Evolutionary conservation across 805 yeast species (phyloP).

Genomic region (Lipomyces orientalis): DNA sequence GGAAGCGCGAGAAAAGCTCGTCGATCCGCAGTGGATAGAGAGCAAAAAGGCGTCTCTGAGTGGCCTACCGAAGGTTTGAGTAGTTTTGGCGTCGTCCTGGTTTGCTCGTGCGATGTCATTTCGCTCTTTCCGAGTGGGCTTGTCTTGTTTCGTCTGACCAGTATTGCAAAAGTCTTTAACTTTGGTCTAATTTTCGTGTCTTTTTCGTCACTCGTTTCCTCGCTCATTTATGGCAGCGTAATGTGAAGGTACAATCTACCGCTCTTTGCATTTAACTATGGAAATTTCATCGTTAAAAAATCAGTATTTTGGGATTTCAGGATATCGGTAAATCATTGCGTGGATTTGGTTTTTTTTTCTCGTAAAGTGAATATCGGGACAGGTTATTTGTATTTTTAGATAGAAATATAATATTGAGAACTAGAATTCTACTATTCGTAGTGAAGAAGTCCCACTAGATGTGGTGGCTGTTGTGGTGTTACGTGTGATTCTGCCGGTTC

Average conservation of each 20-base stretch:
- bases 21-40: slow-evolving; percentile 76
- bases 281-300: not conserved
- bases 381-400: not conserved
- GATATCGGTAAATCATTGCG: not conserved
- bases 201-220: not conserved
- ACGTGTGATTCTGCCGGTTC: no score
- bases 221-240: not conserved
- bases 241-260: not conserved
- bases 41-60: slow-evolving; percentile 65
- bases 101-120: not conserved
- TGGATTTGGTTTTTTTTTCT: not conserved
- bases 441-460: no score
- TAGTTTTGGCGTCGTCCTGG: not conserved
- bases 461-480: no score
- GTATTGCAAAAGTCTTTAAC: not conserved
- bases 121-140: not conserved
- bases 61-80: slow-evolving; percentile 45
- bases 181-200: not conserved
- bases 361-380: not conserved
- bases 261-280: not conserved
- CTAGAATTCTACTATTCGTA: not conserved
- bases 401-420: not conserved
- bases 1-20: slow-evolving; percentile 70
- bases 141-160: not conserved
- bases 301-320: not conserved